These are phyloP conservation scores for Boletus sp. DNA, from an alignment of 768 basidiomycete species.

Conservation along the genomic window DNA sequence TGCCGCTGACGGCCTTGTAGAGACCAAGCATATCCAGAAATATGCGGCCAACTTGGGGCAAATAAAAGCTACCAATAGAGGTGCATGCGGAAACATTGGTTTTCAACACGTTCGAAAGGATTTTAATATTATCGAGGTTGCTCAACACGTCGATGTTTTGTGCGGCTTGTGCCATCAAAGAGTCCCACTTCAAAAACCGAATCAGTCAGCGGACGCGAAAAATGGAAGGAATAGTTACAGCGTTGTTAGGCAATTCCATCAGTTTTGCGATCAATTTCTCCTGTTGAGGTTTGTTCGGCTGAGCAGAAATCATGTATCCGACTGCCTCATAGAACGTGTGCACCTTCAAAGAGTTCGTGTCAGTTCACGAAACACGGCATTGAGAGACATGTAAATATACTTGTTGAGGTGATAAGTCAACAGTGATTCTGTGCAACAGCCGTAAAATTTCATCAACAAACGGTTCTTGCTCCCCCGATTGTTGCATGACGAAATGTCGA, in stretches of 20 bases:
- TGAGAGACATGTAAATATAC: conserved; percentile 12
- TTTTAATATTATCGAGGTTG: conserved; percentile 92
- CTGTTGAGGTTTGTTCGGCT: conserved; percentile 96
- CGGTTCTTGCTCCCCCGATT: conserved; percentile 93
- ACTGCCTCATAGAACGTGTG: conserved; percentile 99
- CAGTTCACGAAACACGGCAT: conserved; percentile 2
- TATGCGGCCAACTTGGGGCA: conserved; percentile 93
- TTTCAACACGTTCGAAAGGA: conserved; percentile 93
- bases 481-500: conserved; percentile 98
- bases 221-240: conserved; percentile 50
- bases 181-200: conserved; percentile 74
- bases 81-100: conserved; percentile 98
- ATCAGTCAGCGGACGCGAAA: neutral
- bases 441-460: conserved; percentile 98
- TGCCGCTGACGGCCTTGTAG: conserved; percentile 95
- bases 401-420: conserved; percentile 91
- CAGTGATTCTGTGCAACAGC: conserved; percentile 87
- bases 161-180: conserved; percentile 92
- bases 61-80: conserved; percentile 94
- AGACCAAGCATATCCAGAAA: conserved; percentile 98
- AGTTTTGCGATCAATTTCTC: conserved; percentile 92
- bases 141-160: conserved; percentile 89
- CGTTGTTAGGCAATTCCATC: conserved; percentile 97
- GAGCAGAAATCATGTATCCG: conserved; percentile 98
- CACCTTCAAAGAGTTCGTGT: conserved; percentile 40